Evolutionary conservation across 371 early-diverging fungal species (phyloP), one percentile per base, ranked within the genome.

Genomic region (Dichotomocladium elegans): DNA sequence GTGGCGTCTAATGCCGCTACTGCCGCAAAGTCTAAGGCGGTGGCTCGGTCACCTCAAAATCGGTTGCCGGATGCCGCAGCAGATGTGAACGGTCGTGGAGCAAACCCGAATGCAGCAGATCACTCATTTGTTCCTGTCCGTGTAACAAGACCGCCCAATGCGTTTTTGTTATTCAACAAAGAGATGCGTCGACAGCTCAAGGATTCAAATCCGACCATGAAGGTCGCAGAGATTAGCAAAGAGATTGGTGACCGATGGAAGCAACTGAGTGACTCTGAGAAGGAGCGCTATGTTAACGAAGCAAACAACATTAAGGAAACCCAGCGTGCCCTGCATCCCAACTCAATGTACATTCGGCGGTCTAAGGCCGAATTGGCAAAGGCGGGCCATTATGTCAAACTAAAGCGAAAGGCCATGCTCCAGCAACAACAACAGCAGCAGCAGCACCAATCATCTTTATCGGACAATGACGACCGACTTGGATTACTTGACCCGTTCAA

Each of bases 311-410:
- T 73, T 22, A 77, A 73, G 51, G 68, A 69, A 41, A 60, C 58
- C 10, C 71, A 71, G 40, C 55, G 65, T 42, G 72, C 65, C 19
- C 48, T 69, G 29, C 77, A 88, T 41, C 83, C 87, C 4, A 77
- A 85, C 19, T 71, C 85, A 12, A 79, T 86, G 55, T 85, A 87
- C 40, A 83, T 82, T 26, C 88, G 85, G 25, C 77, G 81, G n/a
- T 82, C 86, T 35, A 81, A 80, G 54, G 80, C 81, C 1, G 82
- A 84, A 53, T 58, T 84, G 37, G 70, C 76, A 12, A 76, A 79
- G 22, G 79, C 80, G 22, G 81, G 82, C n/a, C 70, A 72, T 31
- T 61, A 67, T 37, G 51, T 55, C 11, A 62, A 45, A 12, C 57
- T 28, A 45, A 56, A 41, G 47, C 64, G 46, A 40, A 61, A 61